Percentiles rank a stretch among this genome's conserved stretches.
These are phyloP conservation scores for Kazachstania taianensis DNA, from an alignment of 805 yeast genomes.

Conservation along the genomic window DNA sequence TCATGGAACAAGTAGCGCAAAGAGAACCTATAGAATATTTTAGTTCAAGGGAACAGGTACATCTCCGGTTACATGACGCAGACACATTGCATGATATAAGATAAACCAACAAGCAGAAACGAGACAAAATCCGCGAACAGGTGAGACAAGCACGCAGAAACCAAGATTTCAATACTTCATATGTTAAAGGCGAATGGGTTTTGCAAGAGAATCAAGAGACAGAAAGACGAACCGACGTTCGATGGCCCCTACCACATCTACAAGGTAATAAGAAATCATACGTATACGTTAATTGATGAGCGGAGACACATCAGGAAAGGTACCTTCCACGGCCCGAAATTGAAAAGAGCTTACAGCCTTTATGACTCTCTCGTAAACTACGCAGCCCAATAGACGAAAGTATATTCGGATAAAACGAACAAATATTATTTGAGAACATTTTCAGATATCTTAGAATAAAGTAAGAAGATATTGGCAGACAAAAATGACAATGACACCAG, in stretches of 20 bases:
- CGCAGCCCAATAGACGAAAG: slow-evolving; percentile 1
- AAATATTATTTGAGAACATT: not conserved
- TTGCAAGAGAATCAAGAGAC: not conserved
- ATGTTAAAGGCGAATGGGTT: not conserved
- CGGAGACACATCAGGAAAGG: not conserved
- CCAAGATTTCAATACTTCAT: not conserved
- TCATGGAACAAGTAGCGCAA: no score
- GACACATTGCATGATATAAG: not conserved
- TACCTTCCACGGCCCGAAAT: not conserved
- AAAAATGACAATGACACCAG: no score
- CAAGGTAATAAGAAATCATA: not conserved
- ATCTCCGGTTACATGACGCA: not conserved
- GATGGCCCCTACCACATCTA: not conserved
- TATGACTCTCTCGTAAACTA: not conserved
- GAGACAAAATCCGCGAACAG: not conserved
- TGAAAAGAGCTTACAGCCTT: not conserved
- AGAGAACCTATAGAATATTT: not conserved
- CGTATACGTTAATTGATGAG: not conserved
- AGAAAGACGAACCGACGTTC: slow-evolving; percentile 1
- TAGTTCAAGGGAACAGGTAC: not conserved
- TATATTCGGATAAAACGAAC: slow-evolving; percentile 1
- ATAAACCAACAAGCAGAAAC: not conserved
- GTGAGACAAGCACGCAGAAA: not conserved
- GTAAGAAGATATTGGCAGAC: no score
- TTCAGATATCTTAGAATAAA: not conserved